Conservation (phyloP, 202 grass and related monocot genomes). For the Schoenoplectus tabernaemontani region DNA sequence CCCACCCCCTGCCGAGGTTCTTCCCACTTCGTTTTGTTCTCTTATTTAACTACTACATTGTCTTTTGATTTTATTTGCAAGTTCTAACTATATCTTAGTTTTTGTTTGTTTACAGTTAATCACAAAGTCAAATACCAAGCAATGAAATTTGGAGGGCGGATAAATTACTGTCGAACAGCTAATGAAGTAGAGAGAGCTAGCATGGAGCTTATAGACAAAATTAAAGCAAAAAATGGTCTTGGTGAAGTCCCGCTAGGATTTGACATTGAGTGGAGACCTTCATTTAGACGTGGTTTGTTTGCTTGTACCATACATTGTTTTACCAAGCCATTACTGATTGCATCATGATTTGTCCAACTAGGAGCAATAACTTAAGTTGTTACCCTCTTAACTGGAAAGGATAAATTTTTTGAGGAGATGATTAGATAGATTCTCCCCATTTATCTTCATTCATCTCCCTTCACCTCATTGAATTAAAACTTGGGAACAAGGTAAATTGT, state of each 20-base stretch:
- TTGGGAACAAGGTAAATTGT: background rate
- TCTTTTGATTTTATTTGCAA: background rate
- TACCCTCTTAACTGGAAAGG: background rate
- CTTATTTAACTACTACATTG: background rate
- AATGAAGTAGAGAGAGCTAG: conserved; percentile 62
- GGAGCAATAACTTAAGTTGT: background rate
- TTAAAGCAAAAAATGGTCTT: conserved; percentile 34
- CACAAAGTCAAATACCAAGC: conserved; percentile 33
- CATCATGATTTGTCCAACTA: background rate
- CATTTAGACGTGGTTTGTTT: conserved; percentile 59
- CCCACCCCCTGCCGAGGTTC: conserved; percentile 38
- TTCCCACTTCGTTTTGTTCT: too few relatives aligned
- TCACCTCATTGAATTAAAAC: background rate
- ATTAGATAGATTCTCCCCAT: background rate
- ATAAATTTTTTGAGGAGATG: background rate
- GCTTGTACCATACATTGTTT: background rate
- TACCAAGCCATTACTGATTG: background rate
- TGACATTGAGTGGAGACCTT: conserved; percentile 77
- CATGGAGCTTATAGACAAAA: conserved; percentile 38
- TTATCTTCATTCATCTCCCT: background rate
- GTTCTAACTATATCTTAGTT: conserved; percentile 6
- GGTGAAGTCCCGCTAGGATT: conserved; percentile 61
- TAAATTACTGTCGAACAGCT: conserved; percentile 56
- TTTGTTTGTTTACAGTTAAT: conserved; percentile 19
- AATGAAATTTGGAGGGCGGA: conserved; percentile 44